Evolutionary conservation across 2,329 filamentous ascomycete species (phyloP), one percentile per base, ranked within the genome.

Genomic region (Xenoacremonium recifei): DNA sequence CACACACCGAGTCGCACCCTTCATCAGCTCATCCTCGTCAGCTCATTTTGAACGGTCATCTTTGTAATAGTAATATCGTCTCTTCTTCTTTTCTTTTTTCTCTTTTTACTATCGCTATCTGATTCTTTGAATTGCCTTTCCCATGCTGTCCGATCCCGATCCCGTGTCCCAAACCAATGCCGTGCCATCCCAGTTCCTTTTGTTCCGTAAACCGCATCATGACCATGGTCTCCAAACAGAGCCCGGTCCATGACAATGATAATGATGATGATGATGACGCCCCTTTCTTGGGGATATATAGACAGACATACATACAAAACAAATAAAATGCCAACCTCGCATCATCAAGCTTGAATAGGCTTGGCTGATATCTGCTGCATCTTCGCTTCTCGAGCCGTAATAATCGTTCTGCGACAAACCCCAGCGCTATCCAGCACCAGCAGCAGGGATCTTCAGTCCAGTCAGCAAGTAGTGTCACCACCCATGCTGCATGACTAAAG

Each of bases 181-280:
- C 23, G 23, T 27, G 13, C n/a, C n/a, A n/a, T n/a, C n/a, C n/a
- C n/a, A n/a, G n/a, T 27, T 7, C 23, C 23, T 56, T 56, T 57
- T 57, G 51, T 57, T 44, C 51, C 53, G 51, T 57, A 45, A 51
- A 46, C 54, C 53, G 53, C 54, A 36, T 55, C 53, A 55, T 55
- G 53, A 32, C 53, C 42, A 33, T 45, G 50, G 42, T 47, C 39
- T 50, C 15, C 9, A 32, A 15, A 9, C 9, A 6, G 6, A 11
- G 15, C 10, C 29, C 16, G 29, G 29, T 9, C 29, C 29, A 27
- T 13, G 9, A 9, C 7, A 27, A 7, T 27, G 23, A 27, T 27
- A 13, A 27, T 27, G 23, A 27, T 27, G 23, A 27, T 27, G 13
- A 27, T 27, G 23, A 27, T 27, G 23, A 27, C 13, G 23, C 23